phyloP scores from a whole-genome alignment of 768 basidiomycete genomes.

The Termitomyces sp. region DNA sequence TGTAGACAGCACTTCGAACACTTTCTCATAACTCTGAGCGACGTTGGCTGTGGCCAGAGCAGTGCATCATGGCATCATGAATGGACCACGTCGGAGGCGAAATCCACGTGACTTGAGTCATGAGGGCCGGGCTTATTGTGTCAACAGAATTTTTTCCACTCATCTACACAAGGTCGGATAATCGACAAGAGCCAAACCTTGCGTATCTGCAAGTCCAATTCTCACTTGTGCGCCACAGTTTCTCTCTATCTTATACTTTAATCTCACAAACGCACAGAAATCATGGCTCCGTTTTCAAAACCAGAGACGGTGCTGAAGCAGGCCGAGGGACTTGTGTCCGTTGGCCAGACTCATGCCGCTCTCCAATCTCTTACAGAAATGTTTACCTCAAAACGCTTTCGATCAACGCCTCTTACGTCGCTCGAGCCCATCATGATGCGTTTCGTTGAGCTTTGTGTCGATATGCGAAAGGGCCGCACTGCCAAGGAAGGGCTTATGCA shows the following conservation, averaged over 20 bases:
- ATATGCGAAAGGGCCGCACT: conserved; percentile 88
- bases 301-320: conserved; percentile 90
- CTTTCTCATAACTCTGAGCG: too few species aligned
- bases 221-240: conserved; percentile 1
- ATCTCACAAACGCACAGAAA: conserved; percentile 14
- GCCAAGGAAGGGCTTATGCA: conserved; percentile 96
- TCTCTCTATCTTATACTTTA: neutral
- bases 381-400: conserved; percentile 91
- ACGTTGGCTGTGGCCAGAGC: too few species aligned
- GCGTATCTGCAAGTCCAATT: conserved; percentile 4
- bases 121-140: conserved; percentile 12
- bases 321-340: conserved; percentile 91
- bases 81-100: neutral
- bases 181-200: conserved; percentile 8
- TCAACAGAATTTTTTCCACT: conserved; percentile 16
- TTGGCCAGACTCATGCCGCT: conserved; percentile 87
- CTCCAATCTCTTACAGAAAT: conserved; percentile 89
- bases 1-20: too few species aligned
- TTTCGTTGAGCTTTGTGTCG: conserved; percentile 95
- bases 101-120: conserved; percentile 10
- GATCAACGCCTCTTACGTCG: conserved; percentile 81
- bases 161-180: neutral
- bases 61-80: too few species aligned
- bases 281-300: conserved; percentile 87
- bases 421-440: conserved; percentile 96